A percentile compares a stretch with the other conserved stretches of the same genome.
These are phyloP conservation scores for Curvularia spicifera DNA, from an alignment of 2,329 filamentous ascomycete genomes.

Conservation along the genomic window DNA sequence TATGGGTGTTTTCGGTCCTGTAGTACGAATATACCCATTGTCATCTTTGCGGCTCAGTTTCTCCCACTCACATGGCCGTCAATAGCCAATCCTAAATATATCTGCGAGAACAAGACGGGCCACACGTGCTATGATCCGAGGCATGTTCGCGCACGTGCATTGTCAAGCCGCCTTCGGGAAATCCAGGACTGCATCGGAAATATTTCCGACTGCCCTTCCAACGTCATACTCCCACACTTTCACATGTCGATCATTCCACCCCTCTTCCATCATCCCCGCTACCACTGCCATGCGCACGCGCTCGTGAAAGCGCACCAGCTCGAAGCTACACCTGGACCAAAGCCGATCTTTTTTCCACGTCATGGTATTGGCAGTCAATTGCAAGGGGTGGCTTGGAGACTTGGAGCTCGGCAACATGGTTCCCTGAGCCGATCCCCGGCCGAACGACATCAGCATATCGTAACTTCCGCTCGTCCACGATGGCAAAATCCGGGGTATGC, in stretches of 20 bases:
- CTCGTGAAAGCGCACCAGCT: slow-evolving; percentile 17
- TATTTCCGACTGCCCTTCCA: slow-evolving; percentile 26
- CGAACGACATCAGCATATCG: slow-evolving; percentile 31
- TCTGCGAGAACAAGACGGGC: neutral
- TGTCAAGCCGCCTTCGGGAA: slow-evolving; percentile 27
- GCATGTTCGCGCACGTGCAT: slow-evolving; percentile 30
- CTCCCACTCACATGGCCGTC: neutral
- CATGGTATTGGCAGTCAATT: slow-evolving; percentile 1
- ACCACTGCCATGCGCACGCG: slow-evolving; percentile 21
- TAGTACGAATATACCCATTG: slow-evolving; percentile 34
- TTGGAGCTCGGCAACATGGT: slow-evolving; percentile 20
- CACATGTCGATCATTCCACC: slow-evolving; percentile 34
- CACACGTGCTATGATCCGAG: slow-evolving; percentile 15
- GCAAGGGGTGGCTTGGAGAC: slow-evolving; percentile 3
- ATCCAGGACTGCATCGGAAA: slow-evolving; percentile 26
- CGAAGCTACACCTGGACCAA: slow-evolving; percentile 4
- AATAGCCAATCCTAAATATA: neutral
- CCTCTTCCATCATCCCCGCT: slow-evolving; percentile 12
- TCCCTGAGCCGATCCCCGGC: slow-evolving; percentile 39
- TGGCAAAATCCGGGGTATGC: slow-evolving; percentile 38
- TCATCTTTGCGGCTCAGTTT: neutral
- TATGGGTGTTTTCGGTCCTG: slow-evolving; percentile 9
- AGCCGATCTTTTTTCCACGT: neutral
- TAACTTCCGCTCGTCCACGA: slow-evolving; percentile 47
- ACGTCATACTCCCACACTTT: slow-evolving; percentile 41